Base-by-base conservation (phyloP, 2,329 filamentous ascomycete species). In the Diplodia seriata region DNA sequence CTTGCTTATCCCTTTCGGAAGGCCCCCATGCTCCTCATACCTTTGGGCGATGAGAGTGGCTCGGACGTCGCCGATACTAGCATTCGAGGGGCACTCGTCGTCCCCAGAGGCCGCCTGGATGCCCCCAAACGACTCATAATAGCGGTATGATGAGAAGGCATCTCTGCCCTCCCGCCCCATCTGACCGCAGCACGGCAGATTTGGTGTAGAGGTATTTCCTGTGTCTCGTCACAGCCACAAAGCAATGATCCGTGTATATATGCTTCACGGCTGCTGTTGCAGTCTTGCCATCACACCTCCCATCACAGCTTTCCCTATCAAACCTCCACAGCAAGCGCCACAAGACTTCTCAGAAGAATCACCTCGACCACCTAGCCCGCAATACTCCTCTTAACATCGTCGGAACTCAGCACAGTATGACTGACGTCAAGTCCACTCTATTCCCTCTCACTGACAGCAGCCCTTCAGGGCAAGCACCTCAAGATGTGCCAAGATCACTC, bases 101-200 rank as follows among this genome's bases (percentile, higher is more conserved):
- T 15, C 26, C 11, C 12, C 18, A 36, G 47, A 38, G 43, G 47
- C 59, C 47, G 59, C 31, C 26, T n/a, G 43, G 36, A 26, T 18
- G 9, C 31, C 38, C 8, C 26, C 18, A 7, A 26, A 47, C 36
- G 59, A 63, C 23, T 51, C 59, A 51, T 38, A 9, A 36, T 7
- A 31, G 43, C 59, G 59, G 59, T 63, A 63, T 63, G 26, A 47
- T 12, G 59, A 47, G 59, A 38, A n/a, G 33, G 14, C 23, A 26
- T 29, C 47, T 20, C 26, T 38, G 43, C 14, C 31, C 23, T n/a
- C 31, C n/a, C 18, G 47, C 31, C 31, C 31, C 59, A 11, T 23
- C 59, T 38, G 47, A 51, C 59, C 38, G 59, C 57, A 62, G 47
- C 59, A 38, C 47, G 59, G 59, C 59, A 47, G 43, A 63, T 9